phyloP scores from a whole-genome alignment of 2,329 filamentous ascomycete species.

The Podosphaera fusca region DNA sequence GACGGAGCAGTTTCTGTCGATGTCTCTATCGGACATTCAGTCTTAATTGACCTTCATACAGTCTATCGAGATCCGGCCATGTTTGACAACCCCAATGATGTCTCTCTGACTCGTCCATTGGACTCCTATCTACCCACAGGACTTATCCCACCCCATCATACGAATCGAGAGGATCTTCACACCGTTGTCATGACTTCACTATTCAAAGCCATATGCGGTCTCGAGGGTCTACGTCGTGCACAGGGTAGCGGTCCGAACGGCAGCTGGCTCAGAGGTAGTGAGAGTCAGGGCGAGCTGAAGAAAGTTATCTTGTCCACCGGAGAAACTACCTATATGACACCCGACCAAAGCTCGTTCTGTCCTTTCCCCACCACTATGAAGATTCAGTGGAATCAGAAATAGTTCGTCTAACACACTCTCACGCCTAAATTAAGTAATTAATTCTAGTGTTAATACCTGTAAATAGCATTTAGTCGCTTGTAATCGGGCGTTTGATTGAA shows the following conservation, averaged over 20 bases:
- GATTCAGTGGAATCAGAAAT: constrained; percentile 11
- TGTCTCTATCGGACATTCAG: constrained; percentile 31
- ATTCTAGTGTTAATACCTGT: too few species aligned
- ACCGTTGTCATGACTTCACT: constrained; percentile 33
- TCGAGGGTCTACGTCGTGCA: constrained; percentile 9
- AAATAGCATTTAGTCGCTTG: too few species aligned
- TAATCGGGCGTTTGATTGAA: too few species aligned
- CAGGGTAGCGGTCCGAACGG: constrained; percentile 5
- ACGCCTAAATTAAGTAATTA: too few species aligned
- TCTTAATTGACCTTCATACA: constrained; percentile 37
- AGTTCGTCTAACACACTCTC: neutral
- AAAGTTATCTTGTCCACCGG: constrained; percentile 6
- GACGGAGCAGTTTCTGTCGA: constrained; percentile 25
- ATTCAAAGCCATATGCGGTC: constrained; percentile 11
- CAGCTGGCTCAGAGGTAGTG: constrained; percentile 4
- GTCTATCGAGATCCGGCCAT: constrained; percentile 31
- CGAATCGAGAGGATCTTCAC: constrained; percentile 35
- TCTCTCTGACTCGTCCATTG: constrained; percentile 39
- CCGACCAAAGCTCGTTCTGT: constrained; percentile 36
- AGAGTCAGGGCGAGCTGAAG: constrained; percentile 17
- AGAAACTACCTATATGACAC: constrained; percentile 32
- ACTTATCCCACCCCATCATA: constrained; percentile 35
- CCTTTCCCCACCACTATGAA: constrained; percentile 22
- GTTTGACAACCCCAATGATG: constrained; percentile 36
- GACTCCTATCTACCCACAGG: constrained; percentile 42